Evolutionary conservation across 1,284 basidiomycete genomes (phyloP), one percentile per base, ranked within the genome.

Genomic region (Puccinia brachypodii): DNA sequence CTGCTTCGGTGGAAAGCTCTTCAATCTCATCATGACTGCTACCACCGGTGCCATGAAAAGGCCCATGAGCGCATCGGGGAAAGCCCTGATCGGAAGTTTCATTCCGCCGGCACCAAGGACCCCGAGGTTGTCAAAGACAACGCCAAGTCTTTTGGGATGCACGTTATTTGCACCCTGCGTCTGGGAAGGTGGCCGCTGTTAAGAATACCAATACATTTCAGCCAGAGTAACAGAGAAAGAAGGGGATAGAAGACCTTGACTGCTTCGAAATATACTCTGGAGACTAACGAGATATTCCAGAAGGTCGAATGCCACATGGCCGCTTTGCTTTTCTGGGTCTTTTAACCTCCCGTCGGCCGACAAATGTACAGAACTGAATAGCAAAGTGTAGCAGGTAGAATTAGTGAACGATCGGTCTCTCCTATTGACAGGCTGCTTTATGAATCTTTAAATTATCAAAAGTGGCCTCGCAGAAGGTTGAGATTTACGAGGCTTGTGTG

Each of bases 71-170:
- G 91, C 91, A 84, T 91, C 92, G 89, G 86, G 85, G 83, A 89
- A 89, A 33, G 85, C 85, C 22, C 58, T 60, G 62, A 82, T 79
- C 73, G 60, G 50, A n/a, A 76, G 82, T 82, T 85, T 87, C 84
- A 88, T 87, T 53, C 91, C 91, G 36, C 92, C 93, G 0, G 89
- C 86, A 40, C 92, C 93, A n/a, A 91, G 88, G 66, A 95, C 94
- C 81, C 91, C 89, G 0, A 94, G 87, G 83, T 91, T 89, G 76
- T 93, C 89, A 92, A 93, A 94, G 28, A 90, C 90, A 33, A 94
- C 92, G 50, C 93, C 93, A 53, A 86, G 71, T 53, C 91, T 90
- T 88, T 96, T 96, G 86, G 92, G 91, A 1, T 44, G 58, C 16
- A 60, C 58, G 58, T 33, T 31, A 60, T 33, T 31, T 60, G n/a